Conservation (phyloP, 2,329 filamentous ascomycete species). For the Beauveria bassiana region DNA sequence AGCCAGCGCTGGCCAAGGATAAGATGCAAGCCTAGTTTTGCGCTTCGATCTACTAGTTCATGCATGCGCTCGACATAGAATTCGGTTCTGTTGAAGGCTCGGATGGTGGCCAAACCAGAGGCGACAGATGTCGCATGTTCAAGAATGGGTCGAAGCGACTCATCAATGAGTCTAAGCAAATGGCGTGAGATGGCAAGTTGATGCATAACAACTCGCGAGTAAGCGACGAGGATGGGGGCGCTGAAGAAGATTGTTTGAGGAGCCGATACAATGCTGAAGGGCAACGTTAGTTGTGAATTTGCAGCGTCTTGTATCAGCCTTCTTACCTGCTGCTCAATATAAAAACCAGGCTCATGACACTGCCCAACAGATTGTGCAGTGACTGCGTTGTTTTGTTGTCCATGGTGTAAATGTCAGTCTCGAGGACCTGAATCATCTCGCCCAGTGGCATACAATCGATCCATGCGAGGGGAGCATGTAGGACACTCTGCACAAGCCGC, state of each 20-base stretch:
- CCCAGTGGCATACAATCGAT: conserved; percentile 9
- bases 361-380: conserved; percentile 1
- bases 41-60: not conserved
- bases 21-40: conserved; percentile 9
- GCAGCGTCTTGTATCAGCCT: not conserved
- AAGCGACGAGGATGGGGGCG: not conserved
- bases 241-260: not conserved
- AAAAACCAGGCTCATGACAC: not conserved
- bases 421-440: conserved; percentile 5
- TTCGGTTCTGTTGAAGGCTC: conserved; percentile 8
- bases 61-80: conserved; percentile 5
- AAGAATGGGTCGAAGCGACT: not conserved
- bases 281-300: not conserved
- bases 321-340: conserved; percentile 1
- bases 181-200: not conserved
- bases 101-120: conserved; percentile 9
- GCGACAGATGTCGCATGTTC: conserved; percentile 2
- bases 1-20: conserved; percentile 4
- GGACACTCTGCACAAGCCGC: not conserved
- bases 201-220: not conserved
- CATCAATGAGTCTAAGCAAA: not conserved
- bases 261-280: not conserved
- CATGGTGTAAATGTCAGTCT: conserved; percentile 8
- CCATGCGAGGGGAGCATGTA: conserved; percentile 7
- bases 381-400: conserved; percentile 3